phyloP scores from a whole-genome alignment of 2,329 filamentous ascomycete genomes.

The Penicillium oxalicum region DNA sequence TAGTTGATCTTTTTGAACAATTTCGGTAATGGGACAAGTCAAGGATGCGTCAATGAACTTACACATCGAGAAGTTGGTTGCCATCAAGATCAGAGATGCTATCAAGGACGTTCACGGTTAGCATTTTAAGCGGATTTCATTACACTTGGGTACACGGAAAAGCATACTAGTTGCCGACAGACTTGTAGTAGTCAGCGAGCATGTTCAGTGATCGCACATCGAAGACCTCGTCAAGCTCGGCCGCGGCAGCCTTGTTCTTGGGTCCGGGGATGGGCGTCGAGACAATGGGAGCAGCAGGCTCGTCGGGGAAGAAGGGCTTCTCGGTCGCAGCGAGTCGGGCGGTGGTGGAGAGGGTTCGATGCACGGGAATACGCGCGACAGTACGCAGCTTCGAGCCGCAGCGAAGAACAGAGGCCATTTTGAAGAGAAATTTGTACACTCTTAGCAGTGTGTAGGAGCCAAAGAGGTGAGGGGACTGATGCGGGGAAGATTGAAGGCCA shows the following conservation, averaged over 20 bases:
- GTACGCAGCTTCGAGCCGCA: conserved; percentile 32
- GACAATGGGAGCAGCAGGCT: conserved; percentile 52
- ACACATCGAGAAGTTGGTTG: conserved; percentile 48
- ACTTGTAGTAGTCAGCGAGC: conserved; percentile 68
- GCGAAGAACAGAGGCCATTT: conserved; percentile 35
- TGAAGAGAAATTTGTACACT: conserved; percentile 5
- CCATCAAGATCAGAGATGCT: conserved; percentile 47
- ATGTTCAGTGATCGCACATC: conserved; percentile 83
- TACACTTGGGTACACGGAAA: no score
- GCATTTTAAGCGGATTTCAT: not conserved
- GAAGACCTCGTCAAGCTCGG: conserved; percentile 70
- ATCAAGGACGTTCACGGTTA: conserved; percentile 12
- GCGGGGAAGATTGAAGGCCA: conserved; percentile 7
- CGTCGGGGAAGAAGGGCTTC: conserved; percentile 52
- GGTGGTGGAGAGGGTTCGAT: conserved; percentile 33
- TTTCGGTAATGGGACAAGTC: not conserved
- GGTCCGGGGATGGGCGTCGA: conserved; percentile 67
- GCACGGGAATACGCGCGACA: conserved; percentile 28
- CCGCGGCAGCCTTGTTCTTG: conserved; percentile 61
- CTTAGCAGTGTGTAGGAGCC: conserved; percentile 1
- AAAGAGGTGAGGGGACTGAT: not conserved
- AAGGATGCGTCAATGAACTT: conserved; percentile 17
- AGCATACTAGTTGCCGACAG: conserved; percentile 67
- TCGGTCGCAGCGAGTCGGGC: conserved; percentile 34
- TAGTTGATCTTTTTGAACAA: no score